These are phyloP conservation scores for Parasitella parasitica DNA, from an alignment of 371 early-diverging fungal species.

Conservation along the genomic window DNA sequence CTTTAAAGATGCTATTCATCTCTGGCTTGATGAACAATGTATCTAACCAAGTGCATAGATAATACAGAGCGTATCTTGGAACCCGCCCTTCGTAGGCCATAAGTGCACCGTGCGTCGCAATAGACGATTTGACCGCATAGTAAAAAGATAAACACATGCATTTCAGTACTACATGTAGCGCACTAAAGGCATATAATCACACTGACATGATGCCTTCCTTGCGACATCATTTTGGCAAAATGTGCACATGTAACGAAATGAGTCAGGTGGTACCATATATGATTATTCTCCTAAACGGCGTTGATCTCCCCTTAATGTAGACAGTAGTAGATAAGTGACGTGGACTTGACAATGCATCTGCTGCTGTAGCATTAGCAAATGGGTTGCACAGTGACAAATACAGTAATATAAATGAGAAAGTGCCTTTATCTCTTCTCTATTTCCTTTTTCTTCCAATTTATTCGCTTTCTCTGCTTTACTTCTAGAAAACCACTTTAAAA, in stretches of 20 bases:
- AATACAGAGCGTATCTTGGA: no score
- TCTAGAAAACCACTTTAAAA: not conserved
- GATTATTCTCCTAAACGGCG: not conserved
- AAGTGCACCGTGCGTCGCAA: no score
- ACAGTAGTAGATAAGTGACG: not conserved
- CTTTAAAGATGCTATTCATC: no score
- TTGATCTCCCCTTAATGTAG: not conserved
- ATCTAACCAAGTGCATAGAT: no score
- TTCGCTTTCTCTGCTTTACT: not conserved
- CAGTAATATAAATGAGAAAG: not conserved
- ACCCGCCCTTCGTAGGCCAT: no score
- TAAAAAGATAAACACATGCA: no score
- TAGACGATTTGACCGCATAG: no score
- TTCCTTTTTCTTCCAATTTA: not conserved
- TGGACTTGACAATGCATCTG: conserved; percentile 1
- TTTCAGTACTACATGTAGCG: no score
- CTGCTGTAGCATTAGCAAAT: not conserved
- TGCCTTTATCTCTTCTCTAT: not conserved
- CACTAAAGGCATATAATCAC: no score
- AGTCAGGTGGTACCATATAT: not conserved
- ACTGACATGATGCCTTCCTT: no score
- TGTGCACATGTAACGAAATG: not conserved
- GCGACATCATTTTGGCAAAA: no score
- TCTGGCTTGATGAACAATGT: no score
- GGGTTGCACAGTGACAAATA: not conserved